Base-by-base conservation (phyloP, 352 stramenopile genomes). In the Globisporangium paddicum region DNA sequence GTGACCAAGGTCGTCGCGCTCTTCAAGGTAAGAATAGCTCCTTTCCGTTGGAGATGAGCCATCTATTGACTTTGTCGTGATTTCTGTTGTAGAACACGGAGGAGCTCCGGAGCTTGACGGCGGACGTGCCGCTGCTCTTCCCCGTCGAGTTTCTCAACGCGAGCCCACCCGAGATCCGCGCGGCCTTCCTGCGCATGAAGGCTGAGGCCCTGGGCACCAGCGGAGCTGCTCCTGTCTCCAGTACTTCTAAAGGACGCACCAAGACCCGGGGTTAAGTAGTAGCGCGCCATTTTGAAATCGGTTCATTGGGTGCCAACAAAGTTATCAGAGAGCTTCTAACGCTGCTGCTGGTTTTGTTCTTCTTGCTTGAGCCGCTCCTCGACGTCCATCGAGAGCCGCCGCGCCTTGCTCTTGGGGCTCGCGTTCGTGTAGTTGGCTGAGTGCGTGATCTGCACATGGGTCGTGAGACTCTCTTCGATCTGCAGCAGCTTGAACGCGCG, bases 81-180 rank as follows among this genome's bases (percentile, higher is more conserved):
- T n/a, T n/a, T n/a, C n/a, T n/a, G n/a, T n/a, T 57, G 47, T 26
- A 87, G 63, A 94, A 82, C 63, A 88, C 88, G 10, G 88, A 87
- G 41, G 88, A 97, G 51, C 64, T 96, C 26, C 89, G 87, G 34
- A 93, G 89, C 55, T 73, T 96, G 11, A 78, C 80, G 1, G 87
- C 88, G 6, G 82, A 96, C 63, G 86, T 82, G 19, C 62, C 72
- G 13, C 66, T 69, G 14, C 60, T 95, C 30, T 96, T 96, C 45
- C 87, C 87, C 0, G 46, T 58, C 38, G 87, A 97, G 52, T 93
- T 96, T 62, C 65, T 93, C 38, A 86, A 90, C 47, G 84, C 78
- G 0, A 67, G 89, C 28, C 62, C 87, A 40, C 49, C 50, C 19
- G 69, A 85, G 19, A 74, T 95, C 63, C 79, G 75, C 37, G 56